These are phyloP conservation scores for Telfairia occidentalis DNA, from an alignment of 331 rosid genomes.

Conservation along the genomic window DNA sequence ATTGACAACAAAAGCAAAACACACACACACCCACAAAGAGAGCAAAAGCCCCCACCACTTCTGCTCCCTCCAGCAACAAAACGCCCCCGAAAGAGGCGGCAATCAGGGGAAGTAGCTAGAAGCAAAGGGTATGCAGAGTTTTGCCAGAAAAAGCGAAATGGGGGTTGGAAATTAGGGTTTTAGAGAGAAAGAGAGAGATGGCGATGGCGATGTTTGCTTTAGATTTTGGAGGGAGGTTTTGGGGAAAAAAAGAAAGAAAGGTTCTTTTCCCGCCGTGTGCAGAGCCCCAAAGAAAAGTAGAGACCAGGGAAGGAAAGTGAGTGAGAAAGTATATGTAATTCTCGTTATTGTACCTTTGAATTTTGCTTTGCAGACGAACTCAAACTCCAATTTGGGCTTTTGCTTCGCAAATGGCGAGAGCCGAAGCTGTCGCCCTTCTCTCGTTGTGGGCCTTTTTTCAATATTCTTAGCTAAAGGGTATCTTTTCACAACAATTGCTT, in stretches of 20 bases:
- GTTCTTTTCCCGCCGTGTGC: slow-evolving; percentile 9
- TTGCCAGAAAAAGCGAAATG: not conserved
- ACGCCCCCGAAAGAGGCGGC: not conserved
- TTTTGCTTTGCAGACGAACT: too few species aligned
- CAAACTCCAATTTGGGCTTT: not conserved
- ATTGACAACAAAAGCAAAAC: slow-evolving; percentile 16
- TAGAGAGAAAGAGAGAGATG: slow-evolving; percentile 3
- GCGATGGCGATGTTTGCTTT: not conserved
- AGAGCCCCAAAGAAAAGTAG: not conserved
- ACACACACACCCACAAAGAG: slow-evolving; percentile 8
- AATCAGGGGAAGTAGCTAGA: not conserved
- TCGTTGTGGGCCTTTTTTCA: not conserved
- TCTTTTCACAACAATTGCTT: too few species aligned
- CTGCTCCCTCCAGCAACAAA: slow-evolving; percentile 27
- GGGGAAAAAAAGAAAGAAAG: not conserved
- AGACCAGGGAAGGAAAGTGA: not conserved
- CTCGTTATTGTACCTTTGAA: not conserved
- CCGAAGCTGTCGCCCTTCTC: not conserved
- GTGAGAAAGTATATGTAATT: not conserved
- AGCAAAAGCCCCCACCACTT: slow-evolving; percentile 17
- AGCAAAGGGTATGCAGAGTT: not conserved
- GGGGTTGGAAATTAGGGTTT: slow-evolving; percentile 8
- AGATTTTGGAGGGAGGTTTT: slow-evolving; percentile 16
- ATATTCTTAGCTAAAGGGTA: not conserved
- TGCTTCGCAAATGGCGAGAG: not conserved